Base-by-base conservation (phyloP, 495 filamentous ascomycete species). In the Penicillium canariense region DNA sequence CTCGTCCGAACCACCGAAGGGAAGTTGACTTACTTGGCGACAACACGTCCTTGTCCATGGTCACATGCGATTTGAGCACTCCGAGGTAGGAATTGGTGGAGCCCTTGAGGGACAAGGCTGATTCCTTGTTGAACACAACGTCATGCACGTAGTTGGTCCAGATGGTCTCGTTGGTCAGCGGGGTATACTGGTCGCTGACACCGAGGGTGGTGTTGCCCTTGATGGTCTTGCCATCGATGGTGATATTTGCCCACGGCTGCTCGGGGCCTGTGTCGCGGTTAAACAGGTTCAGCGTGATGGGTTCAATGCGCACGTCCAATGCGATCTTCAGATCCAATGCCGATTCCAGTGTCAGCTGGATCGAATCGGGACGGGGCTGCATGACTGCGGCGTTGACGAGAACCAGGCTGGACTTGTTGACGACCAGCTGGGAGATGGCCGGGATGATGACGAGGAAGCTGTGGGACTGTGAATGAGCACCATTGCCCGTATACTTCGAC, bases 401-500 rank as follows among this genome's bases (percentile, higher is more conserved):
- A 1, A 75, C 63, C 14, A 78, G 68, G 12, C 56, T 40, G 4
- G 71, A 73, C 35, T 68, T 68, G 58, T 73, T 60, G 23, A 77
- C 68, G 34, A 78, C 67, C 25, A 68, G 53, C 47, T 77, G 75
- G 0, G 75, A 72, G 45, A 78, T 66, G 46, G 71, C 72, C 3
- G 75, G 75, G 18, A 78, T 70, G 35, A 67, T 59, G 43, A 75
- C 56, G 4, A 74, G 54, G 65, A 78, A 78, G 54, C 75, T 78
- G 26, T 15, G 3, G 22, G n/a, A 5, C 3, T 15, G 26, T 7
- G 28, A 14, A 25, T 48, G n/a, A 44, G 22, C 3, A 8, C 23
- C 11, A 44, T 44, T 8, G 2, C 25, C 23, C 20, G 9, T 39
- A 39, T 22, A 39, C 18, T 20, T 30, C 2, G 4, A 11, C 8